phyloP scores from a whole-genome alignment of 352 stramenopile genomes.

The Phytophthora podocarpi region DNA sequence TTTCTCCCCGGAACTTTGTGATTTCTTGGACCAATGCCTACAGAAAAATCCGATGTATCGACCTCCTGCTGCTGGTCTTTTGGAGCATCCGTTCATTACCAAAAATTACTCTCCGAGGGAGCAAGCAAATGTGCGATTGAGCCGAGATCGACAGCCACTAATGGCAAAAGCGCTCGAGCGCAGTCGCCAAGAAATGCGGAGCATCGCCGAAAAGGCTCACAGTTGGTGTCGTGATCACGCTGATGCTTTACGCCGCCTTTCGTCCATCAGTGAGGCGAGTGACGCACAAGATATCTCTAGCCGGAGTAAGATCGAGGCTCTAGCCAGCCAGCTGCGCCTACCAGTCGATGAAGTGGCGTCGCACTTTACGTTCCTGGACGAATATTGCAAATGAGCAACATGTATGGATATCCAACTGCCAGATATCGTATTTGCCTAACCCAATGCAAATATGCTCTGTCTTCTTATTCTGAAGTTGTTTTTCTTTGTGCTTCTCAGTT shows the following conservation, averaged over 20 bases:
- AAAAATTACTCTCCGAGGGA: conserved; percentile 54
- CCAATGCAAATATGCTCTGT: background rate
- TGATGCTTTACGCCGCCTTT: conserved; percentile 40
- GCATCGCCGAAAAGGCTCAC: conserved; percentile 55
- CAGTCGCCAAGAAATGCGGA: conserved; percentile 48
- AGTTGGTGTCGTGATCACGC: conserved; percentile 61
- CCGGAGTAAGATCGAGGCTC: conserved; percentile 37
- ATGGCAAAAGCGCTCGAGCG: conserved; percentile 22
- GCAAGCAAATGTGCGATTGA: conserved; percentile 26
- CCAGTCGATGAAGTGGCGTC: conserved; percentile 52
- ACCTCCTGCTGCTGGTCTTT: conserved; percentile 50
- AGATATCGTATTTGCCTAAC: background rate
- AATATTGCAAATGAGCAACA: conserved; percentile 29
- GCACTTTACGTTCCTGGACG: conserved; percentile 63
- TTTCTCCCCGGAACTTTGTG: conserved; percentile 72
- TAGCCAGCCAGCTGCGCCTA: conserved; percentile 59
- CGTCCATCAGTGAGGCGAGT: background rate
- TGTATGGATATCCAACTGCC: background rate
- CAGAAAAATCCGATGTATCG: conserved; percentile 78
- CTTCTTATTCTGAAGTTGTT: background rate
- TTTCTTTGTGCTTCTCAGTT: no score
- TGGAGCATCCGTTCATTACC: conserved; percentile 76
- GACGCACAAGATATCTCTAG: conserved; percentile 23
- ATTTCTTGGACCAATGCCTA: conserved; percentile 82
- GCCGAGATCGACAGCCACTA: conserved; percentile 25